Base-by-base conservation (phyloP, 176 grass and related monocot species). In the Leersia perrieri region DNA sequence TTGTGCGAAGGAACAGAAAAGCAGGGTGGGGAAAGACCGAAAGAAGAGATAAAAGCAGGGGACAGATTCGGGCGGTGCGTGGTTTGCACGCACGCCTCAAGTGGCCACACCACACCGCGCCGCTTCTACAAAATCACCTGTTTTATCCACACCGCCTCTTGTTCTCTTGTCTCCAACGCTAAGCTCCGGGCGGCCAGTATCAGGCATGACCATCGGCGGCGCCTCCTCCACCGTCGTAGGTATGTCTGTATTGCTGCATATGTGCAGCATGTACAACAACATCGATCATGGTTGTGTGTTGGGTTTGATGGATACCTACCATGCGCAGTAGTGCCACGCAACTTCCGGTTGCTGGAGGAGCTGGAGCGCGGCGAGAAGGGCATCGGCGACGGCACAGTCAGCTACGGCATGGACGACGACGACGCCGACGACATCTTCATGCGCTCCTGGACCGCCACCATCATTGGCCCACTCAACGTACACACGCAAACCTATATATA, bases 351-450 rank as follows among this genome's bases (percentile, higher is more conserved):
- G 78, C 82, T 91, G 58, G 85, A 88, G 78, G 85, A 88, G 82
- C 89, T 91, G 3, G 89, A 91, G 74, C 89, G 85, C 32, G 85
- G 85, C 23, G 89, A 91, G 49, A 91, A 88, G 61, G 89, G 78
- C 60, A 85, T 91, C 62, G 82, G 89, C 51, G 85, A 85, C 75
- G 85, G 85, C 60, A 85, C 76, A 27, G 82, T 91, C 42, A 91
- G 82, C 66, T 91, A 88, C 74, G 89, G 85, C 67, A 85, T 91
- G 85, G 85, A 85, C 38, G 89, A 85, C 27, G 89, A 90, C 27
- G 89, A 90, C 55, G 90, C 75, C 42, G 93, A 95, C 51, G 90
- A 95, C 74, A 86, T 90, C 75, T 90, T 86, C 90, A 95, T 92
- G 93, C 69, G 93, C 16, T 95, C 90, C 2, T 95, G 90, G 93